Evolutionary conservation across 2,329 filamentous ascomycete species (phyloP).

Genomic region (Teratosphaeria nubilosa): DNA sequence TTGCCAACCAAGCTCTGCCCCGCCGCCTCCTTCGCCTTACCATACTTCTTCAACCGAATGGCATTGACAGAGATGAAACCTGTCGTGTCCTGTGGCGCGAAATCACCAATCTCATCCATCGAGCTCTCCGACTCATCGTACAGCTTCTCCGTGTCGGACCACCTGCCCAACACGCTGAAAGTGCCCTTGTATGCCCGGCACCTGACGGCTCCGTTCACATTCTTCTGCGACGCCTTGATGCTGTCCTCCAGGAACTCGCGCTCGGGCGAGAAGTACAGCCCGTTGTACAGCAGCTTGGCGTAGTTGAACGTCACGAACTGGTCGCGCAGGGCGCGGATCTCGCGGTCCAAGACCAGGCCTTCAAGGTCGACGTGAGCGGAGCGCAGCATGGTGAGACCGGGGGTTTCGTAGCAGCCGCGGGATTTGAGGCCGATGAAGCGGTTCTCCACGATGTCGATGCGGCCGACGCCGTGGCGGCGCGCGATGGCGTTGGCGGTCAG

Average conservation of each 20-base stretch:
- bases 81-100: conserved; percentile 55
- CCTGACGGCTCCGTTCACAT: conserved; percentile 52
- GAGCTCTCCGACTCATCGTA: conserved; percentile 56
- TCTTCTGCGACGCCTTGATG: conserved; percentile 50
- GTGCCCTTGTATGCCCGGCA: conserved; percentile 58
- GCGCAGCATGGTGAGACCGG: conserved; percentile 47
- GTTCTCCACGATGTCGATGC: conserved; percentile 77
- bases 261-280: conserved; percentile 60
- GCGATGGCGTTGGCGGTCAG: conserved; percentile 61
- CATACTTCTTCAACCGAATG: conserved; percentile 42
- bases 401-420: conserved; percentile 69
- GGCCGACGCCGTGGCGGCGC: conserved; percentile 61
- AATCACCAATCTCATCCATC: conserved; percentile 63
- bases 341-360: conserved; percentile 57
- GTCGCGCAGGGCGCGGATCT: conserved; percentile 59
- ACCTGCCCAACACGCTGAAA: conserved; percentile 50
- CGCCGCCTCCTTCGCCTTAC: conserved; percentile 28
- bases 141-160: conserved; percentile 56
- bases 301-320: conserved; percentile 60
- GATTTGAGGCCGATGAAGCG: conserved; percentile 72
- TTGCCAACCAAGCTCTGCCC: conserved; percentile 23
- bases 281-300: conserved; percentile 51
- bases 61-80: conserved; percentile 62
- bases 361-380: conserved; percentile 52
- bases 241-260: conserved; percentile 60